Percentiles rank a stretch among this genome's conserved stretches.
Evolutionary conservation across 495 filamentous ascomycete species (phyloP).

Genomic region (Podospora didyma): DNA sequence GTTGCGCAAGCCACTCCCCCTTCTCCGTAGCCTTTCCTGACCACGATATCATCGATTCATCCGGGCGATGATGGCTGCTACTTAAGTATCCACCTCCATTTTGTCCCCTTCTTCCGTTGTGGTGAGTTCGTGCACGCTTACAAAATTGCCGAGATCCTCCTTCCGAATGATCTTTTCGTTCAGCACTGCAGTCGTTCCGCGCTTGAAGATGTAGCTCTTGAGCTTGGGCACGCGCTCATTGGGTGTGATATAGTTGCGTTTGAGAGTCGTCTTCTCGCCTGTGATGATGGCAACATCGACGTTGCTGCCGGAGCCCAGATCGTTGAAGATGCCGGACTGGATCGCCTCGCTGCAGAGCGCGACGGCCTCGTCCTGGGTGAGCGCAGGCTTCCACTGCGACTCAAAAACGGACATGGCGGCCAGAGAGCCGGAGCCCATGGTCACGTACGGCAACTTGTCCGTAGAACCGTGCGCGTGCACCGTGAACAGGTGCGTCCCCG

Average conservation of each 20-base stretch:
- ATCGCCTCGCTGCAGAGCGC: conserved; percentile 83
- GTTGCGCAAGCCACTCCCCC: neutral
- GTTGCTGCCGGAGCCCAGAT: conserved; percentile 94
- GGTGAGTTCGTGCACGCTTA: conserved; percentile 78
- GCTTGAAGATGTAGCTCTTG: conserved; percentile 82
- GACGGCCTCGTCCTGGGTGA: conserved; percentile 79
- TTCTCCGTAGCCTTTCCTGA: neutral
- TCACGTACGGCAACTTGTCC: conserved; percentile 98
- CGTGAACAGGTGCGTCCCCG: conserved; percentile 92
- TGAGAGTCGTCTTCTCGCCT: conserved; percentile 82
- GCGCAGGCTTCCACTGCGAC: conserved; percentile 81
- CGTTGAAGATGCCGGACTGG: conserved; percentile 97
- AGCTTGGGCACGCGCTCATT: conserved; percentile 91
- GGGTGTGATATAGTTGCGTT: conserved; percentile 86
- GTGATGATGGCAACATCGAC: conserved; percentile 97
- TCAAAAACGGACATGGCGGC: conserved; percentile 99
- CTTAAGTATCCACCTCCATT: conserved; percentile 88
- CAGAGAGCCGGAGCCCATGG: conserved; percentile 94
- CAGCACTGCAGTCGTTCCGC: conserved; percentile 87
- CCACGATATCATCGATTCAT: neutral
- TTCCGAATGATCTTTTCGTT: conserved; percentile 90
- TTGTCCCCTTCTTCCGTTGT: conserved; percentile 69
- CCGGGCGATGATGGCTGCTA: conserved; percentile 8
- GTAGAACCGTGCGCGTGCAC: conserved; percentile 98
- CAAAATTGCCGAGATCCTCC: conserved; percentile 91